Percentiles rank a stretch among this genome's conserved stretches.
Evolutionary conservation across 768 basidiomycete species (phyloP).

Genomic region (Collybia sordida): DNA sequence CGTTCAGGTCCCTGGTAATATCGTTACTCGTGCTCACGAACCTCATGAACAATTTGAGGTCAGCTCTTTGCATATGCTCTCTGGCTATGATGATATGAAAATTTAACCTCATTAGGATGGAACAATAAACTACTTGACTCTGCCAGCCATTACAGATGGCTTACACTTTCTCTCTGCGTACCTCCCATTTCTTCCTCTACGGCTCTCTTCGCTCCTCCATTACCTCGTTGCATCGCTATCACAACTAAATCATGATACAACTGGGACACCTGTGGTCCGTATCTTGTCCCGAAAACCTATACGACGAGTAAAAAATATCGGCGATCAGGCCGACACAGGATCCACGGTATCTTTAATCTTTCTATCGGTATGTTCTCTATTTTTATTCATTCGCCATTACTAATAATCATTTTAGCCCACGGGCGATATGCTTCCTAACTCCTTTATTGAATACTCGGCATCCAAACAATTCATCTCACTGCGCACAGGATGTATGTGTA

Average conservation of each 20-base stretch:
- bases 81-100: neutral
- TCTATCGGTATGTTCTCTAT: constrained; percentile 48
- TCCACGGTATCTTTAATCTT: constrained; percentile 65
- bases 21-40: constrained; percentile 59
- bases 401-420: constrained; percentile 43
- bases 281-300: constrained; percentile 66
- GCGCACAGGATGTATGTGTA: constrained; percentile 87
- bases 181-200: constrained; percentile 75
- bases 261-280: constrained; percentile 59
- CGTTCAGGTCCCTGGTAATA: constrained; percentile 76
- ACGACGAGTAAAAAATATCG: constrained; percentile 51
- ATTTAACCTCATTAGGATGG: constrained; percentile 57
- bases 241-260: constrained; percentile 59
- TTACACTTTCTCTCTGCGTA: constrained; percentile 77
- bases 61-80: constrained; percentile 15
- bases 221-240: constrained; percentile 58
- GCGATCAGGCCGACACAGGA: constrained; percentile 66
- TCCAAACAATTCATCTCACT: constrained; percentile 65
- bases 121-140: constrained; percentile 77
- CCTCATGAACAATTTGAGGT: constrained; percentile 82
- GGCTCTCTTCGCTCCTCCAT: constrained; percentile 68
- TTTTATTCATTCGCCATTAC: constrained; percentile 1
- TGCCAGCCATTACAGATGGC: constrained; percentile 79
- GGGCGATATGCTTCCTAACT: constrained; percentile 67
- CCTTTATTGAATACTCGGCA: constrained; percentile 73